Evolutionary conservation across 1,284 basidiomycete species (phyloP).

Genomic region (Rhodotorula sp.): DNA sequence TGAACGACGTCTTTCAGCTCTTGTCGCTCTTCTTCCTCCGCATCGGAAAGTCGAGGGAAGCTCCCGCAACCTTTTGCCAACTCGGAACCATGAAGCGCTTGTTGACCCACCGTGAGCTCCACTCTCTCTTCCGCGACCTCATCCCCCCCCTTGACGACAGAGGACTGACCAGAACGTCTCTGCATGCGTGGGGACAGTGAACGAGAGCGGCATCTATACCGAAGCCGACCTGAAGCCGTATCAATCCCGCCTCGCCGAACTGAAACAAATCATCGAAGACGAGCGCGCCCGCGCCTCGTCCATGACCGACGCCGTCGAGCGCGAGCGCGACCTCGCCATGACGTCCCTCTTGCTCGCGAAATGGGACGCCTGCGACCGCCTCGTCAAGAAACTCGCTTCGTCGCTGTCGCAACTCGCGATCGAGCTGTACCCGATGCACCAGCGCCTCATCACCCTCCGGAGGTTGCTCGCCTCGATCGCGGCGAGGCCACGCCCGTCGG

Average conservation of each 20-base stretch:
- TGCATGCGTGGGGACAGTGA: constrained; percentile 44
- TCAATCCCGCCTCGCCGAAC: constrained; percentile 69
- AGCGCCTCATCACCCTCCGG: constrained; percentile 81
- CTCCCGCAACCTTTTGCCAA: constrained; percentile 88
- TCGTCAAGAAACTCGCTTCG: constrained; percentile 73
- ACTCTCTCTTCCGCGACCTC: neutral
- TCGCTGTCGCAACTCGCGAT: constrained; percentile 78
- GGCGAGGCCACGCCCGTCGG: constrained; percentile 77
- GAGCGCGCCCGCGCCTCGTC: constrained; percentile 55
- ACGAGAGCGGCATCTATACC: constrained; percentile 89
- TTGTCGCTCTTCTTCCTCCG: constrained; percentile 46
- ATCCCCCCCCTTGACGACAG: neutral
- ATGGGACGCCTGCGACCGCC: constrained; percentile 80
- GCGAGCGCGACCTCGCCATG: constrained; percentile 63
- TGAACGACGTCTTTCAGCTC: constrained; percentile 83
- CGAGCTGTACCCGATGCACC: constrained; percentile 84
- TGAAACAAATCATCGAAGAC: constrained; percentile 76
- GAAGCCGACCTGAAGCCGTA: constrained; percentile 84
- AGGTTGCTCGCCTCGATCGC: constrained; percentile 85
- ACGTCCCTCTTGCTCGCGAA: constrained; percentile 87
- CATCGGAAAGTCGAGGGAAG: constrained; percentile 84
- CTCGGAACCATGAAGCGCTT: constrained; percentile 69
- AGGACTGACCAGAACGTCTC: neutral
- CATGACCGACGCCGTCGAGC: constrained; percentile 54
- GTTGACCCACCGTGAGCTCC: constrained; percentile 31